phyloP scores from a whole-genome alignment of 805 yeast genomes.

The Candida insectorum region DNA sequence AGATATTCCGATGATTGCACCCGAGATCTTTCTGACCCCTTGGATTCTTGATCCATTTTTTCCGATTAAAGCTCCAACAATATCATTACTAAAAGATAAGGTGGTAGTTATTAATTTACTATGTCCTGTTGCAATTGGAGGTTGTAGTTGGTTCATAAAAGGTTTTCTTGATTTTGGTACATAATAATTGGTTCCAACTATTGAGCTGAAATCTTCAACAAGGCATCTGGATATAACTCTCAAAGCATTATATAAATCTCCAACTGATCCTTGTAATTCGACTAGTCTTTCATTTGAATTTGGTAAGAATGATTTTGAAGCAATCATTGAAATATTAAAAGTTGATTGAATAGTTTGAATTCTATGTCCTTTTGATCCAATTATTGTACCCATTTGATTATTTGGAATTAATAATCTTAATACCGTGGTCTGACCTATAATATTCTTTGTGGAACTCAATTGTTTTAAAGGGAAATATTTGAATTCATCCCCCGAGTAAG shows the following conservation, averaged over 20 bases:
- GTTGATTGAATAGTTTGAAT: conserved; percentile 74
- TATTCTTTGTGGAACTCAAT: conserved; percentile 49
- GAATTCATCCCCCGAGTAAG: conserved; percentile 20
- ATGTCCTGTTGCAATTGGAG: background rate
- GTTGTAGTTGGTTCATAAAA: background rate
- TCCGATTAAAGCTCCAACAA: conserved; percentile 89
- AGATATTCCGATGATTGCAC: conserved; percentile 75
- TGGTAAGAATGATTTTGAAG: conserved; percentile 78
- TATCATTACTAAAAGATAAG: conserved; percentile 67
- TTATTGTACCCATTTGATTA: conserved; percentile 82
- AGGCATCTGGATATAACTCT: conserved; percentile 65
- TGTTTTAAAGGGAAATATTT: conserved; percentile 59
- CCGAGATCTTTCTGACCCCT: conserved; percentile 74
- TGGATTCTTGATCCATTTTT: conserved; percentile 82
- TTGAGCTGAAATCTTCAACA: conserved; percentile 68
- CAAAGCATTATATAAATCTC: conserved; percentile 54
- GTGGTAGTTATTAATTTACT: conserved; percentile 27
- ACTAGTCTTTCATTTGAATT: conserved; percentile 83
- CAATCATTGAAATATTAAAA: conserved; percentile 75
- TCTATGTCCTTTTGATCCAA: conserved; percentile 78
- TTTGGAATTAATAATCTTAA: conserved; percentile 77
- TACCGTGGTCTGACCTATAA: conserved; percentile 49
- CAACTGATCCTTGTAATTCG: conserved; percentile 79
- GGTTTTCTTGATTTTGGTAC: conserved; percentile 34
- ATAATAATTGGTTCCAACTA: conserved; percentile 62